phyloP scores from a whole-genome alignment of 495 filamentous ascomycete genomes.

The Hyaloscypha bicolor region DNA sequence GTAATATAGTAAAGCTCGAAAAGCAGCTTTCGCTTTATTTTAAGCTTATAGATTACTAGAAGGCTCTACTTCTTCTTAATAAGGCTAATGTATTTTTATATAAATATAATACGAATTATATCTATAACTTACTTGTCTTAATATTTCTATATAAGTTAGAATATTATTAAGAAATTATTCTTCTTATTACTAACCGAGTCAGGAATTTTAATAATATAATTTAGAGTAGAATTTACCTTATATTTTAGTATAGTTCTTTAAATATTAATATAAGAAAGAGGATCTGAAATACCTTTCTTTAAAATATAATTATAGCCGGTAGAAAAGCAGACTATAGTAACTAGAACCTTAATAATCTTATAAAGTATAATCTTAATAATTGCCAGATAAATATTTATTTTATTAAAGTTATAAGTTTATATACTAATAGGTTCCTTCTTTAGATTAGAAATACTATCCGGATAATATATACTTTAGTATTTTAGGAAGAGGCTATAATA shows the following conservation, averaged over 20 bases:
- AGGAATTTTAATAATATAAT: conserved; percentile 18
- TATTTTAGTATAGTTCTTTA: conserved; percentile 16
- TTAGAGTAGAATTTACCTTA: conserved; percentile 20
- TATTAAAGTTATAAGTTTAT: too few relatives aligned
- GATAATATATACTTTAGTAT: too few relatives aligned
- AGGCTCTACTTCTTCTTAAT: conserved; percentile 45
- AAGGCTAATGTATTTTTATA: conserved; percentile 44
- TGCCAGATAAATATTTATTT: not conserved
- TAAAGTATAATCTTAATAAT: not conserved
- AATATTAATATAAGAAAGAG: too few relatives aligned
- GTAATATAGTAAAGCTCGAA: conserved; percentile 39
- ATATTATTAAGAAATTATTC: conserved; percentile 23
- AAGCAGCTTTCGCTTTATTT: conserved; percentile 43
- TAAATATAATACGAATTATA: too few relatives aligned
- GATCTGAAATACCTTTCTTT: conserved; percentile 21
- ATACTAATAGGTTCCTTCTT: too few relatives aligned
- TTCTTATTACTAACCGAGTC: conserved; percentile 24
- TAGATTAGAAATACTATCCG: too few relatives aligned
- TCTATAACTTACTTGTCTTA: conserved; percentile 22
- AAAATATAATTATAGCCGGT: conserved; percentile 10
- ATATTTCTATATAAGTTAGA: conserved; percentile 25
- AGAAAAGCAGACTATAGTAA: not conserved
- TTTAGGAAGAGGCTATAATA: too few relatives aligned
- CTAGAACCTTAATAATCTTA: not conserved
- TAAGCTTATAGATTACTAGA: conserved; percentile 42